Base-by-base conservation (phyloP, 2,329 filamentous ascomycete species). In the Aaosphaeria pasadenensis region DNA sequence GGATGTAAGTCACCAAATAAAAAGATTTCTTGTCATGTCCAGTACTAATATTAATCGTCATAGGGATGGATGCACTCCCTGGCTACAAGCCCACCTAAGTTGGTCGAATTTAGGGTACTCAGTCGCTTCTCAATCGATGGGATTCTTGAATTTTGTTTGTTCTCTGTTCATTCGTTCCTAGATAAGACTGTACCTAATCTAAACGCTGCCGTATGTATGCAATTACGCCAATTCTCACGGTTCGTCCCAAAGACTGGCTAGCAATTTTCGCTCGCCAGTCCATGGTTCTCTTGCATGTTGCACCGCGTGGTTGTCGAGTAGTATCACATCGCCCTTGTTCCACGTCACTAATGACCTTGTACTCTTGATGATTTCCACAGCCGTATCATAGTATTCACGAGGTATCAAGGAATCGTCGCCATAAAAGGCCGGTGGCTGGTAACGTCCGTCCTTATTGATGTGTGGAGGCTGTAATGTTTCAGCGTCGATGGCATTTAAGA, bases 221-320 rank as follows among this genome's bases (percentile, higher is more conserved):
- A 24, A 24, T 24, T 24, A 24, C 17, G 17, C 17, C 17, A 24
- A 24, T 24, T 24, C 17, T 24, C 17, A 24, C 17, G 33, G 33
- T 40, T 39, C 45, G 43, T 52, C 50, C 50, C 50, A 52, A 24
- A 49, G 31, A 42, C 50, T 52, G 9, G 47, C 50, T 6, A 52
- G 30, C 24, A 52, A 39, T 32, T 47, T 50, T 11, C 47, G 31
- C 1, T 47, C 28, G 7, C 47, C 50, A 5, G 38, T 47, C 50
- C 50, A 52, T 1, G 50, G 50, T 35, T 49, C 47, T 30, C 50
- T 44, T n/a, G 41, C 47, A 42, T 52, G 50, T 32, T 52, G 50
- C 6, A 52, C 50, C 5, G 46, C 40, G 30, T 44, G 24, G 30
- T 52, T 52, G 28, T 52, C 47, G 6, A 52, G 7, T 11, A 52